Conservation (phyloP, 2,329 filamentous ascomycete species). For the Hypoxylon sp. region DNA sequence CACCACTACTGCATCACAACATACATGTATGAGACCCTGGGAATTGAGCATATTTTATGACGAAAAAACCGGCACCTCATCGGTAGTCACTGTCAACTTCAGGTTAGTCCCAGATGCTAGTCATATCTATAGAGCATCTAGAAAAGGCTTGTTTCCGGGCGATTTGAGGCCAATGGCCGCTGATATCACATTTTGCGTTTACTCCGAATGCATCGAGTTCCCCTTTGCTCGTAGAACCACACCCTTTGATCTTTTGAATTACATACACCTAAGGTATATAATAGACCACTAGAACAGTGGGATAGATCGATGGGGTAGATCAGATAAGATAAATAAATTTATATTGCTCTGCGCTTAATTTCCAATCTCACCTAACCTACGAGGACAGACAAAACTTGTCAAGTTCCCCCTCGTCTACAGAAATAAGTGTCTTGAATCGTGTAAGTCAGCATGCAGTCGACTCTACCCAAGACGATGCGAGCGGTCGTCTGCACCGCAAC, state of each 20-base stretch:
- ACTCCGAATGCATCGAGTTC: background rate
- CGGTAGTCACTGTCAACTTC: background rate
- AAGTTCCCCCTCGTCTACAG: background rate
- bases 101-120: slow-evolving; percentile 16
- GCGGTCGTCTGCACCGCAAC: slow-evolving; percentile 60
- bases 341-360: background rate
- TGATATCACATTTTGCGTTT: background rate
- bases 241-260: background rate
- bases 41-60: background rate
- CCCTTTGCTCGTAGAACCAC: slow-evolving; percentile 4
- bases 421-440: background rate
- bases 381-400: background rate
- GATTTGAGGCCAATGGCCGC: background rate
- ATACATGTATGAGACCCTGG: background rate
- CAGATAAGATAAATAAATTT: slow-evolving; percentile 7
- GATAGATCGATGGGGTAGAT: slow-evolving; percentile 1
- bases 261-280: background rate
- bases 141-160: background rate
- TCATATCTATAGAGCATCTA: background rate
- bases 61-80: slow-evolving; percentile 3
- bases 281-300: background rate
- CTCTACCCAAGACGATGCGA: slow-evolving; percentile 58
- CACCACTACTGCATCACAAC: background rate
- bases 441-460: slow-evolving; percentile 15
- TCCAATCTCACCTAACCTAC: slow-evolving; percentile 1